phyloP scores from a whole-genome alignment of 2,329 filamentous ascomycete species.

The Tolypocladium inflatum region DNA sequence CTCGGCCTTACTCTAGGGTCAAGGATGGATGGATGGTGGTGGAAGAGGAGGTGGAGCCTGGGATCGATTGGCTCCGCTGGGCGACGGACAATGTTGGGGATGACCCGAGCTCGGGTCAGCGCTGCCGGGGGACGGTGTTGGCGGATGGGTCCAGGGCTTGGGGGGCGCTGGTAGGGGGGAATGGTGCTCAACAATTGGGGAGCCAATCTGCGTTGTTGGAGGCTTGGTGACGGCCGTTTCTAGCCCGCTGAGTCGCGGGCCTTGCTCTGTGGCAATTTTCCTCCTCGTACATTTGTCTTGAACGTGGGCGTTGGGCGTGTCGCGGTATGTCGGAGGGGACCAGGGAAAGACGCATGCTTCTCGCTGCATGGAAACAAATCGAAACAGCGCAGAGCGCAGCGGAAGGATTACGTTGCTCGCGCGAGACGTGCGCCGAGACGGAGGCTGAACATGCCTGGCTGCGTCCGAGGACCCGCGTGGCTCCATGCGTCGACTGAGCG shows the following conservation, averaged over 20 bases:
- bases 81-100: background rate
- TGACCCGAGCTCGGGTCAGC: background rate
- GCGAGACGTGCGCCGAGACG: background rate
- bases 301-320: too few relatives aligned
- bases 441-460: background rate
- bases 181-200: conserved; percentile 10
- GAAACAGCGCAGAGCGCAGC: background rate
- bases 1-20: background rate
- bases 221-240: background rate
- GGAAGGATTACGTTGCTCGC: background rate
- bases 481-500: background rate
- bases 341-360: background rate
- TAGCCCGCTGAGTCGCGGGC: background rate
- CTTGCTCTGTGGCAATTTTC: background rate
- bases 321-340: too few relatives aligned
- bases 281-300: background rate
- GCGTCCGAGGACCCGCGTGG: background rate
- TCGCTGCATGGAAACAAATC: background rate
- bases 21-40: background rate
- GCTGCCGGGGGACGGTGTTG: background rate
- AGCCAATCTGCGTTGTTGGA: background rate
- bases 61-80: background rate
- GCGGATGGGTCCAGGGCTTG: background rate
- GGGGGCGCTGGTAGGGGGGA: background rate
- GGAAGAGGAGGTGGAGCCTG: background rate